Evolutionary conservation across 1,139 yeast genomes (phyloP).

Genomic region (Hyphopichia wangnamkhiaoensis): DNA sequence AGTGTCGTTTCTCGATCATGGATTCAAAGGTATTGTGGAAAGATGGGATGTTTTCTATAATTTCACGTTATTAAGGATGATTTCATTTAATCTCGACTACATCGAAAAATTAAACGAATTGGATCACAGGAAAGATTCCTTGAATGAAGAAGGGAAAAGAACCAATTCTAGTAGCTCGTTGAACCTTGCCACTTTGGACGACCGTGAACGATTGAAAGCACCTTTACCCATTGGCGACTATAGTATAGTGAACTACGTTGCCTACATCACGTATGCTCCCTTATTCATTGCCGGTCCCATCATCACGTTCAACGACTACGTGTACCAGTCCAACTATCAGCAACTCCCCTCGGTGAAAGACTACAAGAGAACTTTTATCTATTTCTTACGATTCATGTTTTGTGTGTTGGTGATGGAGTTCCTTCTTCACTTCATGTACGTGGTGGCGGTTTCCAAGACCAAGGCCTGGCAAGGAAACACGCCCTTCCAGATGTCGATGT

Average conservation of each 20-base stretch:
- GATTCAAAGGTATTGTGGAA: conserved; percentile 70
- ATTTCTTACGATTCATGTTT: conserved; percentile 66
- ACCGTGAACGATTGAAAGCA: conserved; percentile 66
- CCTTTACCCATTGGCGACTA: conserved; percentile 66
- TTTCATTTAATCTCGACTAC: conserved; percentile 82
- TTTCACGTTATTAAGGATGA: conserved; percentile 78
- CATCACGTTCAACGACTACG: conserved; percentile 85
- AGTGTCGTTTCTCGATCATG: conserved; percentile 52
- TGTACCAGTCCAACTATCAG: conserved; percentile 62
- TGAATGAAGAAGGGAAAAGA: conserved; percentile 12
- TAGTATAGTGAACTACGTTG: conserved; percentile 60
- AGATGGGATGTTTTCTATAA: conserved; percentile 98
- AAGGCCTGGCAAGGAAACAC: conserved; percentile 90
- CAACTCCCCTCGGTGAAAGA: conserved; percentile 43
- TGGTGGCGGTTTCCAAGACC: conserved; percentile 86
- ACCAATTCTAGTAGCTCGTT: conserved; percentile 9
- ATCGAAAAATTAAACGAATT: conserved; percentile 42
- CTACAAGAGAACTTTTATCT: conserved; percentile 52
- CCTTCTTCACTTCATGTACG: conserved; percentile 82
- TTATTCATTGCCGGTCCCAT: conserved; percentile 94
- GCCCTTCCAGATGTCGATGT: conserved; percentile 93
- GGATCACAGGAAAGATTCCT: conserved; percentile 11
- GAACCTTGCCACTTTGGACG: conserved; percentile 39
- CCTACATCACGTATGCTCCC: conserved; percentile 84
- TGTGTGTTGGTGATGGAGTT: conserved; percentile 89